These are phyloP conservation scores for Actinomortierella ambigua DNA, from an alignment of 371 early-diverging fungal genomes.

Conservation along the genomic window DNA sequence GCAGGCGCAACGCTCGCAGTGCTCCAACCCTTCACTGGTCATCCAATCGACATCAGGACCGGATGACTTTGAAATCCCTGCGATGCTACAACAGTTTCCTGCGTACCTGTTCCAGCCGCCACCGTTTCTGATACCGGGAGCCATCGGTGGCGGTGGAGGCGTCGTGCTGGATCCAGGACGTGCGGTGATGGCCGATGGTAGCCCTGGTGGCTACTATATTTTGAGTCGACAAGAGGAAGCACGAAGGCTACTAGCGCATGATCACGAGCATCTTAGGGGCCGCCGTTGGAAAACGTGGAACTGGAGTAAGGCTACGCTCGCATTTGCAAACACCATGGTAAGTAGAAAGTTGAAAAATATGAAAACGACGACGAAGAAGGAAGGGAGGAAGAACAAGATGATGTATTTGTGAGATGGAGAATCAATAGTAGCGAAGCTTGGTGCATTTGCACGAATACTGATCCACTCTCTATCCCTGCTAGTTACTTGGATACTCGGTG, in stretches of 20 bases:
- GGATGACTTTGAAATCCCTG: not conserved
- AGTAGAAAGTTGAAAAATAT: not conserved
- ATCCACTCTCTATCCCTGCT: conserved; percentile 1
- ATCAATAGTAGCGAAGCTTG: too few relatives aligned
- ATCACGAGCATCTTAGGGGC: conserved; percentile 9
- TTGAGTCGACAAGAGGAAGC: conserved; percentile 31
- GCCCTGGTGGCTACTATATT: not conserved
- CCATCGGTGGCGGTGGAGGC: not conserved
- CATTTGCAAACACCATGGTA: conserved; percentile 60
- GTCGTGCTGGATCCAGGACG: not conserved
- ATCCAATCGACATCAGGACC: not conserved
- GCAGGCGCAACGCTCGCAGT: too few relatives aligned
- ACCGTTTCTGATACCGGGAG: not conserved
- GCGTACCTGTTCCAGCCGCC: not conserved
- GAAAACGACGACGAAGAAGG: not conserved
- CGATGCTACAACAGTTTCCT: not conserved
- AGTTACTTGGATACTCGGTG: conserved; percentile 56
- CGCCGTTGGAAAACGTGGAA: conserved; percentile 49
- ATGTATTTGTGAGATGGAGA: not conserved
- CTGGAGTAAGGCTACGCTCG: conserved; percentile 55
- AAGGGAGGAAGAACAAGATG: not conserved
- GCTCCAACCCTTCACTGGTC: not conserved
- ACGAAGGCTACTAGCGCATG: conserved; percentile 24
- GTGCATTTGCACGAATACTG: conserved; percentile 4
- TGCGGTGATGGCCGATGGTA: not conserved